Evolutionary conservation across 2,329 filamentous ascomycete species (phyloP), one percentile per base, ranked within the genome.

Genomic region (Alternaria ethzedia): DNA sequence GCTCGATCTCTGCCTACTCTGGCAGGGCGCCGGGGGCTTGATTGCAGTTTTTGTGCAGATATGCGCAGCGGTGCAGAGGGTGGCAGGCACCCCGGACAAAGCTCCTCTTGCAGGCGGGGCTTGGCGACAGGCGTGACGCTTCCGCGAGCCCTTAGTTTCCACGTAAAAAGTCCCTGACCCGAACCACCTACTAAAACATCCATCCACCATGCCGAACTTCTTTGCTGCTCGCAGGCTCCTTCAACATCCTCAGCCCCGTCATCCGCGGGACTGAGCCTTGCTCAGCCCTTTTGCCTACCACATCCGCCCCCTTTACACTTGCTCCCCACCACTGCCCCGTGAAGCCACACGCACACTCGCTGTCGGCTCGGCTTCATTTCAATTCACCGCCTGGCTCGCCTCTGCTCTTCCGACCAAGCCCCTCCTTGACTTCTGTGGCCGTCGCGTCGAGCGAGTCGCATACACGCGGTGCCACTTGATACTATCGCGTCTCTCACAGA

Each of bases 161-260:
- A 74, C 71, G 70, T 68, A 71, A 69, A 68, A 68, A 70, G 69
- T 74, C 72, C 75, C 75, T 75, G 72, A 72, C 64, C 68, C 67
- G 57, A 67, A 73, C 65, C 69, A 71, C 70, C 72, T 77, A 76
- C 68, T 70, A 69, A 76, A 77, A 74, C 73, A 77, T 72, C 72
- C 71, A 77, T 75, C 71, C 75, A 80, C 77, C 77, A 80, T 79
- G 76, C 70, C 69, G 70, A 65, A 69, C 75, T 73, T 74, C 76
- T 76, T 76, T 73, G 71, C 74, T 76, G 76, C 79, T 72, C 72
- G 68, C 75, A 82, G 81, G 81, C 78, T 79, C 70, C 71, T 78
- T 75, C 74, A 80, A 71, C 78, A 77, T 79, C 80, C 81, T 81
- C 82, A 82, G 81, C 80, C 81, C 80, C 81, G 82, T 82, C 81